Conservation (phyloP, 2,329 filamentous ascomycete genomes). For the Alternaria sp. region DNA sequence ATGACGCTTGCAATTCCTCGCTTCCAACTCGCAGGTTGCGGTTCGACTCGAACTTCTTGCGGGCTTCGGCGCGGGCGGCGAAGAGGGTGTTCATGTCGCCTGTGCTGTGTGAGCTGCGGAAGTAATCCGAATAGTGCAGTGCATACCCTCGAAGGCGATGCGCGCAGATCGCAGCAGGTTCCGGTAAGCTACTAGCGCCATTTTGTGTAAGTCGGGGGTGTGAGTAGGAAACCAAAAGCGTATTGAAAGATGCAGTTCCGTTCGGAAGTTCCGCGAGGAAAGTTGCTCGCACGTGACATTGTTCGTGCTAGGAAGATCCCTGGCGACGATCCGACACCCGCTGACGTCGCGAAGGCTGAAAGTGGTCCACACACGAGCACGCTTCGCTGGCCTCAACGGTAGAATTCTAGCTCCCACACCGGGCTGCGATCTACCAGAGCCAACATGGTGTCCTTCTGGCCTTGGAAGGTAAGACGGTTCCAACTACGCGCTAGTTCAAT, state of each 20-base stretch:
- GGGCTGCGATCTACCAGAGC: conserved; percentile 37
- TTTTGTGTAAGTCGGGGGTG: conserved; percentile 35
- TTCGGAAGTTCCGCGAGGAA: conserved; percentile 30
- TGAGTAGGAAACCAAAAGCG: background rate
- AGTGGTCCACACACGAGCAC: conserved; percentile 35
- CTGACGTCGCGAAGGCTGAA: conserved; percentile 29
- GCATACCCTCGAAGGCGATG: conserved; percentile 81
- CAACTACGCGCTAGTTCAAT: background rate
- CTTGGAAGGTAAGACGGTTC: conserved; percentile 56
- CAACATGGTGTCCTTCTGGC: conserved; percentile 83
- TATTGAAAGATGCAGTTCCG: conserved; percentile 1
- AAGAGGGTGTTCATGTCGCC: conserved; percentile 74
- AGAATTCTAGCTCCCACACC: conserved; percentile 31
- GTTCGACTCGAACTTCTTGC: conserved; percentile 75
- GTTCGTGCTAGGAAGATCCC: conserved; percentile 28
- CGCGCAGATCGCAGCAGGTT: conserved; percentile 80
- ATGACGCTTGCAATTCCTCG: conserved; percentile 67
- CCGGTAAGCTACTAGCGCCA: conserved; percentile 81
- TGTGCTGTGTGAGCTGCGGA: conserved; percentile 48
- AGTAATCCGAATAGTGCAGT: too few relatives aligned
- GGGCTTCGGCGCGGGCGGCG: conserved; percentile 77
- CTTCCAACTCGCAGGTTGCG: conserved; percentile 65
- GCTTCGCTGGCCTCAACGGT: conserved; percentile 33
- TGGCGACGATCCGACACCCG: conserved; percentile 33
- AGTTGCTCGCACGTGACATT: conserved; percentile 29